These are phyloP conservation scores for Aspergillus felis DNA, from an alignment of 2,329 filamentous ascomycete species.

Conservation along the genomic window DNA sequence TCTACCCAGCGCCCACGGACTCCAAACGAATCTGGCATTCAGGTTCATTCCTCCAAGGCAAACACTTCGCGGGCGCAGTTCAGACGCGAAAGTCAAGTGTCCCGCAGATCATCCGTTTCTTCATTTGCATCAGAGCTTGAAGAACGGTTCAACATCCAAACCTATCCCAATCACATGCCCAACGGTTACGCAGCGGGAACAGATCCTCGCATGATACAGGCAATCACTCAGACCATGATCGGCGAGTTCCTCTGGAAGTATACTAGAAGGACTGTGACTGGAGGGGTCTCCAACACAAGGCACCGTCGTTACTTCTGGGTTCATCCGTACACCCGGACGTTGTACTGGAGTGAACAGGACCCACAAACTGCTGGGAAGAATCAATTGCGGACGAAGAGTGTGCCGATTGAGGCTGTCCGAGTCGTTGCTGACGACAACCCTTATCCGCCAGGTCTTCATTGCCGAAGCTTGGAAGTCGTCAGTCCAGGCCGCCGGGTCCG, in stretches of 20 bases:
- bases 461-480: constrained; percentile 86
- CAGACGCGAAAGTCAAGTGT: constrained; percentile 42
- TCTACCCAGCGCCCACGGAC: constrained; percentile 55
- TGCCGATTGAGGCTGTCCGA: constrained; percentile 86
- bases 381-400: constrained; percentile 80
- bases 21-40: constrained; percentile 51
- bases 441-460: constrained; percentile 88
- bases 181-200: constrained; percentile 67
- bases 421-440: constrained; percentile 94
- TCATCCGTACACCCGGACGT: constrained; percentile 89
- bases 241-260: constrained; percentile 99
- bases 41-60: constrained; percentile 42
- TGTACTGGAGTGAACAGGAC: constrained; percentile 95
- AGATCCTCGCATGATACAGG: constrained; percentile 97
- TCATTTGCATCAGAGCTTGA: constrained; percentile 96
- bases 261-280: constrained; percentile 87
- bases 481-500: constrained; percentile 86
- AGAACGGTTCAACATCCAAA: constrained; percentile 75
- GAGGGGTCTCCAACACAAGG: constrained; percentile 80
- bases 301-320: constrained; percentile 99
- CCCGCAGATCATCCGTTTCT: constrained; percentile 80
- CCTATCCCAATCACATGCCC: constrained; percentile 46
- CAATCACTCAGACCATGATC: constrained; percentile 99
- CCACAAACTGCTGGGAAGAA: constrained; percentile 72
- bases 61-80: constrained; percentile 58